phyloP scores from a whole-genome alignment of 2,329 filamentous ascomycete genomes.

The Aspergillus amoenus region DNA sequence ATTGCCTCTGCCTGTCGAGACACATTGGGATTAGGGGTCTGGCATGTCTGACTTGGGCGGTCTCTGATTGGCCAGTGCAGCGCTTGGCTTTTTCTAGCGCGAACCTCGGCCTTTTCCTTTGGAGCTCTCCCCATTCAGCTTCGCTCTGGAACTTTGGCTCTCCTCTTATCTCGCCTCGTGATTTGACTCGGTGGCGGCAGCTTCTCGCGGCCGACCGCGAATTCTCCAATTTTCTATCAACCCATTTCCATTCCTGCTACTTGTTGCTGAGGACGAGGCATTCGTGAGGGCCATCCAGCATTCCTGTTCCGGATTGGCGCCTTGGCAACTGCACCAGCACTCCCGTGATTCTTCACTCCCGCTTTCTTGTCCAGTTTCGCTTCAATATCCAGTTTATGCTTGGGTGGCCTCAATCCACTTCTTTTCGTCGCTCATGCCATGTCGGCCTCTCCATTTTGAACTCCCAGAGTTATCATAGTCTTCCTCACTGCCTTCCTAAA shows the following conservation, averaged over 20 bases:
- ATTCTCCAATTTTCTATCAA: neutral
- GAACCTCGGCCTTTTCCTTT: slow-evolving; percentile 8
- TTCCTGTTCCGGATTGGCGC: slow-evolving; percentile 6
- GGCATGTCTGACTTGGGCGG: slow-evolving; percentile 14
- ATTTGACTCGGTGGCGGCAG: neutral
- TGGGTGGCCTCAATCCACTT: neutral
- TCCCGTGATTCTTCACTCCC: slow-evolving; percentile 4
- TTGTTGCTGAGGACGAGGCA: neutral
- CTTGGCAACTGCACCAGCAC: neutral
- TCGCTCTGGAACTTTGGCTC: neutral
- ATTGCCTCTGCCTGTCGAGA: neutral
- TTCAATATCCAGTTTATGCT: neutral
- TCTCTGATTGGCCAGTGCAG: slow-evolving; percentile 11
- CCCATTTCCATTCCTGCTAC: neutral
- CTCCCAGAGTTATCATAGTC: slow-evolving; percentile 1
- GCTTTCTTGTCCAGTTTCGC: neutral
- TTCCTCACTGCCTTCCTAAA: neutral
- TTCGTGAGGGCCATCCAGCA: neutral
- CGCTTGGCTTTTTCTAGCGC: slow-evolving; percentile 26
- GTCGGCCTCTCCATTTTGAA: neutral
- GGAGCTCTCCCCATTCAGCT: neutral
- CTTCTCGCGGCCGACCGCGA: neutral
- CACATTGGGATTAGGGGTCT: slow-evolving; percentile 8
- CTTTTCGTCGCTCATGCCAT: neutral
- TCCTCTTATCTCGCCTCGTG: neutral